Conservation (phyloP, 1,284 basidiomycete genomes). For the Rhodotorula sp. region DNA sequence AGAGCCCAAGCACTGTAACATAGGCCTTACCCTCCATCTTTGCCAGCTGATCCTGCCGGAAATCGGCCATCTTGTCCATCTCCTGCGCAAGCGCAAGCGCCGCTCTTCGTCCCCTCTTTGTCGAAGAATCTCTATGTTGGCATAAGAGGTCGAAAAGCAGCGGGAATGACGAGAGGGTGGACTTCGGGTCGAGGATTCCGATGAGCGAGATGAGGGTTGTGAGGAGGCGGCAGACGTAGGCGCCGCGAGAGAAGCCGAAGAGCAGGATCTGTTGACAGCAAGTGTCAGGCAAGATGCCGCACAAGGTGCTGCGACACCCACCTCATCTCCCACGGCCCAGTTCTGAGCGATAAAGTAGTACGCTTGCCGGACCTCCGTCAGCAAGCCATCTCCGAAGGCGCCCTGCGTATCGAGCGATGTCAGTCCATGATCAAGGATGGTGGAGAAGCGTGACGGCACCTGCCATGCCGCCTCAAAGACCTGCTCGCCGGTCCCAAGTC, state of each 20-base stretch:
- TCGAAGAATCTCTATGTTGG: not conserved
- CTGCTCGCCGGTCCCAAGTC: constrained; percentile 13
- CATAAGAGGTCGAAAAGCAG: not conserved
- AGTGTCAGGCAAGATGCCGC: not conserved
- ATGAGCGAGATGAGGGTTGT: too few species aligned
- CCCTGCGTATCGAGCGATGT: too few species aligned
- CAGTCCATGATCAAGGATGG: too few species aligned
- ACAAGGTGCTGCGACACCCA: not conserved
- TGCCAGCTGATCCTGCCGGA: not conserved
- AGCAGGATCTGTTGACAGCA: constrained; percentile 1
- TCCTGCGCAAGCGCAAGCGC: not conserved
- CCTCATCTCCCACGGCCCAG: constrained; percentile 13
- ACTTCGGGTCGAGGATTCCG: not conserved
- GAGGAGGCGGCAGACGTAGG: constrained; percentile 5
- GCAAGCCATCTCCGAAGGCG: constrained; percentile 3
- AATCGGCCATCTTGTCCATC: not conserved
- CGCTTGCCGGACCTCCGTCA: constrained; percentile 5
- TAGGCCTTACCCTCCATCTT: not conserved
- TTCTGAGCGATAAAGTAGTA: constrained; percentile 11
- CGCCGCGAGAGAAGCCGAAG: constrained; percentile 22
- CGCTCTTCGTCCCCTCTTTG: not conserved
- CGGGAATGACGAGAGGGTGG: constrained; percentile 6
- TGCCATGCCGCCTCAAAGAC: not conserved
- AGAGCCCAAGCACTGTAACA: constrained; percentile 8
- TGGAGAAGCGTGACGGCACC: too few species aligned